phyloP scores from a whole-genome alignment of 1,139 yeast genomes.

The Kodamaea suecica region DNA sequence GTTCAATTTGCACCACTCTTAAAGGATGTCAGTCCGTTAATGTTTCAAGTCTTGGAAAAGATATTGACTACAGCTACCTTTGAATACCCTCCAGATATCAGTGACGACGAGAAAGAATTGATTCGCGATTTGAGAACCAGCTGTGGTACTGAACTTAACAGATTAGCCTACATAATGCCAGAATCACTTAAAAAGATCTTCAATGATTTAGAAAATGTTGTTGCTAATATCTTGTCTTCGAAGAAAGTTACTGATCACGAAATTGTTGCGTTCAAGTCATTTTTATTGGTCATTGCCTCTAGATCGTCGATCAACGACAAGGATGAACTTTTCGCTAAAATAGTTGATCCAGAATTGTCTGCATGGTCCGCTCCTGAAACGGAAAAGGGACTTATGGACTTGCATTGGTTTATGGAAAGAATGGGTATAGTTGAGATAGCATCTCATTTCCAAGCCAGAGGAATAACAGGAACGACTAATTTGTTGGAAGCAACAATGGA shows the following conservation, averaged over 20 bases:
- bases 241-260: slow-evolving; percentile 85
- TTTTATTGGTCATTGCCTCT: slow-evolving; percentile 85
- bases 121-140: slow-evolving; percentile 86
- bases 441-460: slow-evolving; percentile 78
- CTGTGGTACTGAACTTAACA: slow-evolving; percentile 91
- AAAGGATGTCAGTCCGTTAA: slow-evolving; percentile 66
- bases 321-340: slow-evolving; percentile 72
- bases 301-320: slow-evolving; percentile 70
- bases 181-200: slow-evolving; percentile 79
- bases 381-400: slow-evolving; percentile 80
- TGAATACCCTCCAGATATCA: slow-evolving; percentile 65
- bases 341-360: slow-evolving; percentile 87
- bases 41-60: slow-evolving; percentile 83
- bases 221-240: slow-evolving; percentile 65
- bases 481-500: slow-evolving; percentile 81
- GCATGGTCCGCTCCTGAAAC: slow-evolving; percentile 95
- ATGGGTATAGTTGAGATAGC: slow-evolving; percentile 93
- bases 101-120: slow-evolving; percentile 74
- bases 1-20: slow-evolving; percentile 96
- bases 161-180: slow-evolving; percentile 93
- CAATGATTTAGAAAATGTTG: slow-evolving; percentile 76
- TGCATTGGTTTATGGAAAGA: slow-evolving; percentile 98
- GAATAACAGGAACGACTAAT: slow-evolving; percentile 74
- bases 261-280: slow-evolving; percentile 89
- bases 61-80: slow-evolving; percentile 86